Percentiles rank a stretch among this genome's conserved stretches.
phyloP scores from a whole-genome alignment of 805 yeast genomes.

The Sugiyamaella valdiviana region DNA sequence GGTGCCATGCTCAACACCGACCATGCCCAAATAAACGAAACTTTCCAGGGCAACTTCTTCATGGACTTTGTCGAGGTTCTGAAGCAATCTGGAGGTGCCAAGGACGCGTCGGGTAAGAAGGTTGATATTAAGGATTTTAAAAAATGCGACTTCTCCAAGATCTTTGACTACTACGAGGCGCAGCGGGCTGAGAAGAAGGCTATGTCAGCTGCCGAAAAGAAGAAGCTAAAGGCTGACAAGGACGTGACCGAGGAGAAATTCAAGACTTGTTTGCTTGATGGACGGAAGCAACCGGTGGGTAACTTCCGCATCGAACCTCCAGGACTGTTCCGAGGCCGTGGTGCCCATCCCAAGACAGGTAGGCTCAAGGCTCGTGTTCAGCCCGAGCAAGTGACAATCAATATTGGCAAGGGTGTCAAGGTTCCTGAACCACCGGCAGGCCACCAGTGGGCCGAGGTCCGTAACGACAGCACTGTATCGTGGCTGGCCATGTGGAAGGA shows the following conservation, averaged over 20 bases:
- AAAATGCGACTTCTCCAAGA: conserved; percentile 72
- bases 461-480: conserved; percentile 82
- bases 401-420: conserved; percentile 63
- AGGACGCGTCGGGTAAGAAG: conserved; percentile 22
- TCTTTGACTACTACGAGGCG: conserved; percentile 63
- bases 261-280: conserved; percentile 75
- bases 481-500: conserved; percentile 99
- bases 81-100: conserved; percentile 62
- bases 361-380: conserved; percentile 75
- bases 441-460: conserved; percentile 83
- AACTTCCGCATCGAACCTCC: conserved; percentile 96
- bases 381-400: conserved; percentile 86
- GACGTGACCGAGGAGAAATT: conserved; percentile 74
- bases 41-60: conserved; percentile 82
- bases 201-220: conserved; percentile 68
- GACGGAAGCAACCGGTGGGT: conserved; percentile 86
- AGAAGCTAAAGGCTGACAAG: conserved; percentile 59
- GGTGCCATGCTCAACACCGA: conserved; percentile 80
- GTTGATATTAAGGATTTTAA: conserved; percentile 51
- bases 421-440: conserved; percentile 84
- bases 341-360: conserved; percentile 95
- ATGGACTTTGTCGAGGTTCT: conserved; percentile 66
- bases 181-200: conserved; percentile 67
- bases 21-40: conserved; percentile 78
- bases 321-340: conserved; percentile 91